Percentiles rank a stretch among this genome's conserved stretches.
Evolutionary conservation across 192 early-diverging fungal genomes (phyloP).

Genomic region (Gamsiella multidivaricata): DNA sequence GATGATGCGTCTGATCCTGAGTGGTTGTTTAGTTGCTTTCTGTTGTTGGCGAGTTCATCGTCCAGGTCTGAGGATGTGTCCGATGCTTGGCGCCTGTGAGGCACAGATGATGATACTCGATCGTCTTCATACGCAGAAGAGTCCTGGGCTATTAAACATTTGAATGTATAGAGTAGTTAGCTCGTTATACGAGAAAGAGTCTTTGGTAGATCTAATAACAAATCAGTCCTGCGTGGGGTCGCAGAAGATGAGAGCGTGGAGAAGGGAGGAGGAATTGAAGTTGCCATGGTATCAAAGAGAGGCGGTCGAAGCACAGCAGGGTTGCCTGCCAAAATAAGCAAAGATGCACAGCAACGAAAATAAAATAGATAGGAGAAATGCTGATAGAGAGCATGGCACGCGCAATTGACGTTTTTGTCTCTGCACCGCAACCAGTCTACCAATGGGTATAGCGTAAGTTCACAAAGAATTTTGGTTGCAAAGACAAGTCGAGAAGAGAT

Average conservation of each 20-base stretch:
- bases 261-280: not conserved
- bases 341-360: not conserved
- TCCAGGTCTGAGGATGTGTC: constrained; percentile 9
- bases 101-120: constrained; percentile 16
- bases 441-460: too few relatives aligned
- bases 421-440: too few relatives aligned
- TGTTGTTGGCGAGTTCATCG: constrained; percentile 2
- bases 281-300: not conserved
- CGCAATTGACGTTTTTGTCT: too few relatives aligned
- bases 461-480: too few relatives aligned
- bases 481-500: too few relatives aligned
- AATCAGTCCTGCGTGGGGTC: too few relatives aligned
- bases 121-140: constrained; percentile 53
- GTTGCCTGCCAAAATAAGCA: not conserved
- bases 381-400: too few relatives aligned
- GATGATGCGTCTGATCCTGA: constrained; percentile 45
- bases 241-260: not conserved
- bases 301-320: not conserved
- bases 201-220: too few relatives aligned
- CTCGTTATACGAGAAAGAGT: too few relatives aligned
- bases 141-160: constrained; percentile 39
- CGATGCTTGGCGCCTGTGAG: constrained; percentile 13
- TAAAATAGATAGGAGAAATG: too few relatives aligned
- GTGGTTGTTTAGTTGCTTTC: not conserved
- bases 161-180: not conserved